Percentiles rank a stretch among this genome's conserved stretches.
phyloP scores from a whole-genome alignment of 257 asterid genomes.

The Ballota nigra region DNA sequence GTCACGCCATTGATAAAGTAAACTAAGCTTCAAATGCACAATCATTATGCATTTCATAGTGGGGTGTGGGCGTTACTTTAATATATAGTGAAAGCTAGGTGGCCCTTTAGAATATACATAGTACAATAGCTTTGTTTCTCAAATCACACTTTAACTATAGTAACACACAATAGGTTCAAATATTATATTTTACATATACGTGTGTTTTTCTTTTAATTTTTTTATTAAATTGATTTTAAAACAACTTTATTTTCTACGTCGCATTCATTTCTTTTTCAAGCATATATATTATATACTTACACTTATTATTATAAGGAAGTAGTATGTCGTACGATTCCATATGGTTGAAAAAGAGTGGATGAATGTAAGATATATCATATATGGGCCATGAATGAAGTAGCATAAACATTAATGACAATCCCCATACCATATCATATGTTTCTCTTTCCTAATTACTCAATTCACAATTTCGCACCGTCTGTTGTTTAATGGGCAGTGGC shows the following conservation, averaged over 20 bases:
- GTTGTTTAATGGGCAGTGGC: too few species aligned
- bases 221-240: too few species aligned
- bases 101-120: not conserved
- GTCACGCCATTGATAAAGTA: not conserved
- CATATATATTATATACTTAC: not conserved
- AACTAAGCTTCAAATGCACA: not conserved
- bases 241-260: too few species aligned
- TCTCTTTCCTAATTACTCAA: not conserved
- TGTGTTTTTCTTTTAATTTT: too few species aligned
- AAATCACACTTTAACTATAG: not conserved
- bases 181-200: not conserved
- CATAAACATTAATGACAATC: not conserved
- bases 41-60: not conserved
- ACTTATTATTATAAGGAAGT: not conserved
- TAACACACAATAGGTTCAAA: too few species aligned
- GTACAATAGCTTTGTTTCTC: not conserved
- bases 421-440: too few species aligned
- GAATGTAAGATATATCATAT: not conserved
- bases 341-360: not conserved
- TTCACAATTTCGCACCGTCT: too few species aligned
- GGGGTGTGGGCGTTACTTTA: not conserved
- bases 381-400: conserved; percentile 25
- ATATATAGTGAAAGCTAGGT: not conserved
- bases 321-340: not conserved
- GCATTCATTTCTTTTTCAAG: not conserved